Percentiles rank a stretch among this genome's conserved stretches.
Evolutionary conservation across 345 rosid genomes (phyloP).

Genomic region (Lagerstroemia speciosa): DNA sequence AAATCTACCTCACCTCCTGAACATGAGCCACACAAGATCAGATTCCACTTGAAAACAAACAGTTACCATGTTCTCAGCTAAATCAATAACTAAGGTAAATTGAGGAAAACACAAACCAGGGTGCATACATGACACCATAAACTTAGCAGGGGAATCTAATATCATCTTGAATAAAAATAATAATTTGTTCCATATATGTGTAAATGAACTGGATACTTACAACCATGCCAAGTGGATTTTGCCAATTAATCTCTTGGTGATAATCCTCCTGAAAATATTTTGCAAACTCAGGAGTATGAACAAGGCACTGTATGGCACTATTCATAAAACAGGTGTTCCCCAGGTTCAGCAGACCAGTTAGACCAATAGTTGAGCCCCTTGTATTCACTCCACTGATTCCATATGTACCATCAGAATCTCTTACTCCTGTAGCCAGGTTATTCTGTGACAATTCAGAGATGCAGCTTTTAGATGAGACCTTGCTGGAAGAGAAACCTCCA

Average conservation of each 20-base stretch:
- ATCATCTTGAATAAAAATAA: background rate
- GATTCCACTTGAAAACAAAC: background rate
- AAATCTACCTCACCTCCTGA: background rate
- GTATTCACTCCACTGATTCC: conserved; percentile 73
- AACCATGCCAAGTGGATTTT: conserved; percentile 98
- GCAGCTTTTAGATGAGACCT: conserved; percentile 51
- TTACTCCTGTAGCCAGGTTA: conserved; percentile 27
- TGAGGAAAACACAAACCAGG: background rate
- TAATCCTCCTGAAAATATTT: conserved; percentile 90
- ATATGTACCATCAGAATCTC: conserved; percentile 46
- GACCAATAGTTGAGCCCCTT: conserved; percentile 75
- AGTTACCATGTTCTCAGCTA: background rate
- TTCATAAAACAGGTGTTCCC: conserved; percentile 99
- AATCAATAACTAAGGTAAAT: too few species aligned
- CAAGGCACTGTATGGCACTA: conserved; percentile 98
- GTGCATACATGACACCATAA: background rate
- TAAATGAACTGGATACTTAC: conserved; percentile 55
- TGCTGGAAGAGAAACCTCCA: conserved; percentile 82
- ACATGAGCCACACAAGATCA: background rate
- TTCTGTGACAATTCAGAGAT: conserved; percentile 46
- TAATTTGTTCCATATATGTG: background rate
- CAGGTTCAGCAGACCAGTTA: conserved; percentile 85
- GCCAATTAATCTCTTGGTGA: conserved; percentile 89
- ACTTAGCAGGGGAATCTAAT: background rate
- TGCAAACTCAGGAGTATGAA: conserved; percentile 97